Percentiles rank a stretch among this genome's conserved stretches.
These are phyloP conservation scores for Nakazawaea anatomiae DNA, from an alignment of 805 yeast species.

Conservation along the genomic window DNA sequence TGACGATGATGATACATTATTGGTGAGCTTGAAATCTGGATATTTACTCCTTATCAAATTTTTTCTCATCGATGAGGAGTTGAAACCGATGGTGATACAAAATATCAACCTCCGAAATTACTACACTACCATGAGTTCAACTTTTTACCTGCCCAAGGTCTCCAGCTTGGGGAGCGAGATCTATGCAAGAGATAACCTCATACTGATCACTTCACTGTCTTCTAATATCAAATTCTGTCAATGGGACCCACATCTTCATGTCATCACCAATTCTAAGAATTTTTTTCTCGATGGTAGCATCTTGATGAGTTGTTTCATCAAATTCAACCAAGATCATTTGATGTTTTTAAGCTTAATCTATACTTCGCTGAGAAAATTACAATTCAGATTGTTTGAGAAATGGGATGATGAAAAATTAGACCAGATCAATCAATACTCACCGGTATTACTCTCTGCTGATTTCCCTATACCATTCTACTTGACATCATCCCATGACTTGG, in stretches of 20 bases:
- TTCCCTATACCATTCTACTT: constrained; percentile 23
- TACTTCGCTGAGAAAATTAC: constrained; percentile 17
- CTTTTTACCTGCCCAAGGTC: constrained; percentile 8
- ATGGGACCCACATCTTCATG: background rate
- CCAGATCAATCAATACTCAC: constrained; percentile 15
- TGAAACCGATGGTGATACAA: constrained; percentile 18
- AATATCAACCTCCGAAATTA: constrained; percentile 9
- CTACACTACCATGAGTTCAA: constrained; percentile 1
- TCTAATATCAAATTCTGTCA: constrained; percentile 12
- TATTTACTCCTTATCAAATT: constrained; percentile 18
- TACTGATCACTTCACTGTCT: constrained; percentile 20
- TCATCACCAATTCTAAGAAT: constrained; percentile 15
- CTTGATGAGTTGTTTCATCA: constrained; percentile 17
- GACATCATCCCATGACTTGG: constrained; percentile 17
- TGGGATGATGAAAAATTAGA: constrained; percentile 12
- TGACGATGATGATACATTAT: constrained; percentile 17
- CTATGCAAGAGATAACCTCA: constrained; percentile 11
- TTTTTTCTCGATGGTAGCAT: constrained; percentile 18
- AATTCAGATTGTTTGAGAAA: constrained; percentile 19
- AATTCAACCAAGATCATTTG: constrained; percentile 10
- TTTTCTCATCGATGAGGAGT: constrained; percentile 10
- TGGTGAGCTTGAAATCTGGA: constrained; percentile 19
- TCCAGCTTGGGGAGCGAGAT: constrained; percentile 15
- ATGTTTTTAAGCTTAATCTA: constrained; percentile 17
- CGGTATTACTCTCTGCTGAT: constrained; percentile 17